Evolutionary conservation across 2,329 filamentous ascomycete species (phyloP), one percentile per base, ranked within the genome.

Genomic region (Aspergillus puulaauensis): DNA sequence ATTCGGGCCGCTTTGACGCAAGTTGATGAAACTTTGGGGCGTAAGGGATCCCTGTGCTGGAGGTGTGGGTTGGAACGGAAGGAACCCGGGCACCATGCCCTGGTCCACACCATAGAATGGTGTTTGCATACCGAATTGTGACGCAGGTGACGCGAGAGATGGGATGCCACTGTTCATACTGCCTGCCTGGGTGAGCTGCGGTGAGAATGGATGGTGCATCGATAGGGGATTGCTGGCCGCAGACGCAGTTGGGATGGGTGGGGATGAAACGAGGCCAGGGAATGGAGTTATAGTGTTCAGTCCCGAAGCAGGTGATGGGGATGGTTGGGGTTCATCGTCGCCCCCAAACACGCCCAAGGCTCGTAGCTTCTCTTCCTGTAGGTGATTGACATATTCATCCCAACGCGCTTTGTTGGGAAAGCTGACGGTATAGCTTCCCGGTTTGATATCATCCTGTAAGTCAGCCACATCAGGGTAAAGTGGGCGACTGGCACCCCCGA

Each of bases 351-450:
- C 95, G 63, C 95, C 95, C 55, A 99, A 82, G 51, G 93, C 93
- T 60, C 92, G 87, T 52, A 99, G 81, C 77, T 97, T 99, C 60
- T 93, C 91, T 77, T 99, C 95, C 65, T 90, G 87, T 37, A 98
- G 79, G 64, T 89, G 88, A 54, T 89, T 84, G 58, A 93, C 89
- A 73, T 98, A 96, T 24, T 86, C 81, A 68, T 91, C 89, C 88
- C 88, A 90, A 66, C 85, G 82, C 41, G 70, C 77, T 66, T 75
- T 74, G 59, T 80, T 69, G 4, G 79, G 78, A 58, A 81, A 76
- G 17, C 69, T 73, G 56, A 81, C 71, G 11, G 64, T 64, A 57
- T 68, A 75, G 9, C 66, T 64, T 35, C 68, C 67, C 15, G 66
- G 56, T 44, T 70, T 68, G 65, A 68, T 33, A 52, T 78, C 76